Conservation (phyloP, 2,329 filamentous ascomycete species). For the Exophiala sp. region DNA sequence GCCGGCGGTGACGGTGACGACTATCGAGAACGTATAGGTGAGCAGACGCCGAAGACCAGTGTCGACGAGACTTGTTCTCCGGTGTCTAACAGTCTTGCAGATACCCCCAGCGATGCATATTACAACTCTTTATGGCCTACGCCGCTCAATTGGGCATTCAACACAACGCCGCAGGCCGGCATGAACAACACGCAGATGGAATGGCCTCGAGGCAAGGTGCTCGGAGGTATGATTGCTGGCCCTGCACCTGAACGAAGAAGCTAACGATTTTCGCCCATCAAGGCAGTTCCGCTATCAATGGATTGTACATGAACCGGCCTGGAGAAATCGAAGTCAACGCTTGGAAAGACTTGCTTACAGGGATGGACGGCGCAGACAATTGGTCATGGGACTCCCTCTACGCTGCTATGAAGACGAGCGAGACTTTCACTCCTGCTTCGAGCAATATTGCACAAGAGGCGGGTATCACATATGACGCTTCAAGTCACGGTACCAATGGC, state of each 20-base stretch:
- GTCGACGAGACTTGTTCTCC: neutral
- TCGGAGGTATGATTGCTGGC: constrained; percentile 31
- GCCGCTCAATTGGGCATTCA: constrained; percentile 35
- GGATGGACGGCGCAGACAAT: constrained; percentile 36
- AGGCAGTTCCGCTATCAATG: constrained; percentile 38
- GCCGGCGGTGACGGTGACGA: constrained; percentile 34
- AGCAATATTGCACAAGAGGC: constrained; percentile 35
- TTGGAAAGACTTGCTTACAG: constrained; percentile 33
- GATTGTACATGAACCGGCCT: constrained; percentile 35
- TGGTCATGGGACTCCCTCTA: constrained; percentile 37
- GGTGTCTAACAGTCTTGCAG: constrained; percentile 22
- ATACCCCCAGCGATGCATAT: constrained; percentile 35
- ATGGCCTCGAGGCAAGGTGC: constrained; percentile 36
- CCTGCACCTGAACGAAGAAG: neutral
- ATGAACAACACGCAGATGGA: constrained; percentile 31
- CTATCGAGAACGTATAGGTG: constrained; percentile 35
- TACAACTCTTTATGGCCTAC: constrained; percentile 37
- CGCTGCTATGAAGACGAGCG: constrained; percentile 37
- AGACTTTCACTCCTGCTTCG: constrained; percentile 41
- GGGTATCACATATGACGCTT: constrained; percentile 38
- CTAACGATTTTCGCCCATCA: constrained; percentile 2
- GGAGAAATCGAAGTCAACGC: constrained; percentile 35
- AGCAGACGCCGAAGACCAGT: neutral
- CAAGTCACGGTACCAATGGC: constrained; percentile 43
- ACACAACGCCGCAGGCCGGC: constrained; percentile 32